Evolutionary conservation across 148 eudicot genomes (phyloP).

Genomic region (Amaranthus hypochondriacus): DNA sequence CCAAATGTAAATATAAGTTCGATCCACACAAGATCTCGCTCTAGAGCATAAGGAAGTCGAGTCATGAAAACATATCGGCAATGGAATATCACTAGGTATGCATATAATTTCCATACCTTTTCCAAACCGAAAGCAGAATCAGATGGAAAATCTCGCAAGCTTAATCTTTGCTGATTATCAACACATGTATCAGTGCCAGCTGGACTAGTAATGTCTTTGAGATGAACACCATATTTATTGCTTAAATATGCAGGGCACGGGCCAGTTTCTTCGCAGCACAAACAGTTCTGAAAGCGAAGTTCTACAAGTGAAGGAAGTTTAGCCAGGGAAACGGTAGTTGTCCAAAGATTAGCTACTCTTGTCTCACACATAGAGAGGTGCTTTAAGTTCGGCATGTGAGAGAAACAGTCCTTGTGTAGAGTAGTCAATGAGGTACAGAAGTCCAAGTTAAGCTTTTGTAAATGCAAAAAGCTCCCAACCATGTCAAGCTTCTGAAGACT

Average conservation of each 20-base stretch:
- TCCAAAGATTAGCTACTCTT: slow-evolving; percentile 55
- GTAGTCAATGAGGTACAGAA: slow-evolving; percentile 57
- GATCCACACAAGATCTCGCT: too few relatives aligned
- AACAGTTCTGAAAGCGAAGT: slow-evolving; percentile 65
- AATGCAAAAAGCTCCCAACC: slow-evolving; percentile 41
- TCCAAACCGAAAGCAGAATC: slow-evolving; percentile 7
- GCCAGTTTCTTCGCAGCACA: slow-evolving; percentile 53
- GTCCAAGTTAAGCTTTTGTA: slow-evolving; percentile 61
- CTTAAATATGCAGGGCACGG: slow-evolving; percentile 40
- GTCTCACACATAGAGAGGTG: slow-evolving; percentile 65
- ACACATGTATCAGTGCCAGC: slow-evolving; percentile 10
- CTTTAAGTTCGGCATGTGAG: slow-evolving; percentile 57
- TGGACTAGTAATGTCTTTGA: background rate
- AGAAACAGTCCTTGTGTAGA: slow-evolving; percentile 51
- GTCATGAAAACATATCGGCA: slow-evolving; percentile 5
- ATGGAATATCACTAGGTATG: background rate
- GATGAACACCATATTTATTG: slow-evolving; percentile 15
- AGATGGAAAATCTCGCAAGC: slow-evolving; percentile 28
- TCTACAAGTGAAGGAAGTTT: slow-evolving; percentile 52
- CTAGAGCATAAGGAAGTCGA: background rate
- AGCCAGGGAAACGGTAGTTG: slow-evolving; percentile 47
- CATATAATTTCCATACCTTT: slow-evolving; percentile 27
- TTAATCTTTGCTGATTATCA: slow-evolving; percentile 20
- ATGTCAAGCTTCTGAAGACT: slow-evolving; percentile 46
- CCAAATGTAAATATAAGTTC: too few relatives aligned